These are phyloP conservation scores for Phyllostachys edulis DNA, from an alignment of 176 grass and related monocot species.

Conservation along the genomic window DNA sequence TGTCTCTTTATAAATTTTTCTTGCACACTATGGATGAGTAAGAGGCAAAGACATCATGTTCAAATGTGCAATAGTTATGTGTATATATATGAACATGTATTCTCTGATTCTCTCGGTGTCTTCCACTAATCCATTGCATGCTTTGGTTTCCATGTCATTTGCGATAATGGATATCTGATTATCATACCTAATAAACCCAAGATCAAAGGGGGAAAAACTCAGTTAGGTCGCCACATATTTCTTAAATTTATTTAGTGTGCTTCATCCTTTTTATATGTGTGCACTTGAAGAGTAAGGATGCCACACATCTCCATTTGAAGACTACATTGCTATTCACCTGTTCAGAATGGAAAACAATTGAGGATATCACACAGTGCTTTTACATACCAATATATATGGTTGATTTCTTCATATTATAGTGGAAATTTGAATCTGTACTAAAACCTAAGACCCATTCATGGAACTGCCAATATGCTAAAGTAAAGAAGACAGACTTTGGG, in stretches of 20 bases:
- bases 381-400: neutral
- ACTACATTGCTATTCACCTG: neutral
- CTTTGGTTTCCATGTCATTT: neutral
- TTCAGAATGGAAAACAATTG: neutral
- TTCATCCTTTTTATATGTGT: neutral
- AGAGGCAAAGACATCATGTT: neutral
- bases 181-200: neutral
- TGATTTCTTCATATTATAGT: constrained; percentile 25
- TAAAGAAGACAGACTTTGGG: neutral
- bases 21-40: neutral
- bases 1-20: neutral
- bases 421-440: constrained; percentile 10
- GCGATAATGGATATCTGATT: neutral
- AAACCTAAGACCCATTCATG: neutral
- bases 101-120: neutral
- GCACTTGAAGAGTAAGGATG: neutral
- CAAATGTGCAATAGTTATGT: neutral
- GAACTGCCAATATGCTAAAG: constrained; percentile 2
- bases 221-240: neutral
- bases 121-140: neutral
- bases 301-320: neutral
- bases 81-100: neutral
- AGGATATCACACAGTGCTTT: neutral
- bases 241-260: neutral
- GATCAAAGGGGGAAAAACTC: neutral